phyloP scores from a whole-genome alignment of 2,329 filamentous ascomycete genomes.

The Apiospora sp. region DNA sequence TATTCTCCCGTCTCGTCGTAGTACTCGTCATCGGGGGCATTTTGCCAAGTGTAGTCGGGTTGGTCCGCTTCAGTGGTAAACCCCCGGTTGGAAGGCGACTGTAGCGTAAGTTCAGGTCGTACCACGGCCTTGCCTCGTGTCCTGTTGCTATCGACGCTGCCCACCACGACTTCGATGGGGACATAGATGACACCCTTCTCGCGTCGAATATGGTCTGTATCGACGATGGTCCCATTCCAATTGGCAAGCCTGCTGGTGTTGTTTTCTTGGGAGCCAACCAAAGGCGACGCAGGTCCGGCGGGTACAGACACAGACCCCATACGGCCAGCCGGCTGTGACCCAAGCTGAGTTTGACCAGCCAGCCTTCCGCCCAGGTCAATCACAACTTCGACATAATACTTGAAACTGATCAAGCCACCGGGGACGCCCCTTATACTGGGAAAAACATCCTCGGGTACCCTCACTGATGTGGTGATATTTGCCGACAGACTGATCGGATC shows the following conservation, averaged over 20 bases:
- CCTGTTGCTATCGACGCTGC: constrained; percentile 75
- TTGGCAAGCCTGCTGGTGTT: constrained; percentile 57
- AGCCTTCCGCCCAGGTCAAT: constrained; percentile 91
- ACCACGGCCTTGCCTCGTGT: constrained; percentile 39
- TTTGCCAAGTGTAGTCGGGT: constrained; percentile 42
- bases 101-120: constrained; percentile 35
- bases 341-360: constrained; percentile 59
- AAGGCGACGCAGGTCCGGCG: constrained; percentile 38
- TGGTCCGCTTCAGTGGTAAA: constrained; percentile 32
- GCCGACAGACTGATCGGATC: constrained; percentile 81
- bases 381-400: constrained; percentile 91
- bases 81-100: constrained; percentile 33
- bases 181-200: constrained; percentile 93
- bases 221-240: constrained; percentile 76
- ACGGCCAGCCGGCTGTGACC: constrained; percentile 50
- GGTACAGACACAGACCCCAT: constrained; percentile 48
- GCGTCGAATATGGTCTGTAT: constrained; percentile 84
- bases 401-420: constrained; percentile 93
- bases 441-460: constrained; percentile 89
- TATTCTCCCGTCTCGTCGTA: constrained; percentile 30
- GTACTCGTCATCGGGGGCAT: constrained; percentile 40
- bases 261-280: constrained; percentile 45
- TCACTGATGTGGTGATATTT: constrained; percentile 81
- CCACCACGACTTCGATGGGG: constrained; percentile 85
- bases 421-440: constrained; percentile 91